These are phyloP conservation scores for Typha latifolia DNA, from an alignment of 176 grass and related monocot genomes.

Conservation along the genomic window DNA sequence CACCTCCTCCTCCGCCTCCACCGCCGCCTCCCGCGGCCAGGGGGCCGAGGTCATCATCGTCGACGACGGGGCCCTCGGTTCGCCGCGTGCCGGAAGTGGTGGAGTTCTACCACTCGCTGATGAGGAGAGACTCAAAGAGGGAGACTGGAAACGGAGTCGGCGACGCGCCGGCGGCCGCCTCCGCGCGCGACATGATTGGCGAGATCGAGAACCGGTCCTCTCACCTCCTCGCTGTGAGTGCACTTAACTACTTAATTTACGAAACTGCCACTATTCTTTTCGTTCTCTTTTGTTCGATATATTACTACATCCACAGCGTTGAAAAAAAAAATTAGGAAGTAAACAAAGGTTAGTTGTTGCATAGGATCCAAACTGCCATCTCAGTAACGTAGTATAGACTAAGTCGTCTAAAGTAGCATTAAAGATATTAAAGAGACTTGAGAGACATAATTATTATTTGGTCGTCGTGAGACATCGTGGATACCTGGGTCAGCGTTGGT, in stretches of 20 bases:
- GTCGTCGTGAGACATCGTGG: neutral
- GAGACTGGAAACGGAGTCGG: constrained; percentile 23
- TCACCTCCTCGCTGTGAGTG: constrained; percentile 87
- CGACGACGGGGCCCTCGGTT: constrained; percentile 33
- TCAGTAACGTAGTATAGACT: too few relatives aligned
- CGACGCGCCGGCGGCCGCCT: constrained; percentile 11
- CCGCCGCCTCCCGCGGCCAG: constrained; percentile 52
- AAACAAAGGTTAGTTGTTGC: too few relatives aligned
- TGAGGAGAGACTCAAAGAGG: constrained; percentile 69
- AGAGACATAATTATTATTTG: neutral
- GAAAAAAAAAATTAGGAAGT: too few relatives aligned
- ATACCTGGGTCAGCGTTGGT: neutral
- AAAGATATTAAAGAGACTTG: neutral
- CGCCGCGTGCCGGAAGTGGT: constrained; percentile 81
- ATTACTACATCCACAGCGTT: too few relatives aligned
- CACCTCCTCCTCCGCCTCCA: constrained; percentile 41
- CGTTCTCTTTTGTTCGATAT: too few relatives aligned
- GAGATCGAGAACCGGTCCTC: constrained; percentile 98
- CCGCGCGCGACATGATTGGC: constrained; percentile 88
- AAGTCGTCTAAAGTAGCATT: neutral
- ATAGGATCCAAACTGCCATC: too few relatives aligned
- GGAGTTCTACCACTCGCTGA: constrained; percentile 96
- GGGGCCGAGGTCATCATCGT: constrained; percentile 13
- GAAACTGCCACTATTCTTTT: neutral
- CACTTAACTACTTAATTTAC: neutral